phyloP scores from a whole-genome alignment of 345 rosid species.

The Gossypium arboreum region DNA sequence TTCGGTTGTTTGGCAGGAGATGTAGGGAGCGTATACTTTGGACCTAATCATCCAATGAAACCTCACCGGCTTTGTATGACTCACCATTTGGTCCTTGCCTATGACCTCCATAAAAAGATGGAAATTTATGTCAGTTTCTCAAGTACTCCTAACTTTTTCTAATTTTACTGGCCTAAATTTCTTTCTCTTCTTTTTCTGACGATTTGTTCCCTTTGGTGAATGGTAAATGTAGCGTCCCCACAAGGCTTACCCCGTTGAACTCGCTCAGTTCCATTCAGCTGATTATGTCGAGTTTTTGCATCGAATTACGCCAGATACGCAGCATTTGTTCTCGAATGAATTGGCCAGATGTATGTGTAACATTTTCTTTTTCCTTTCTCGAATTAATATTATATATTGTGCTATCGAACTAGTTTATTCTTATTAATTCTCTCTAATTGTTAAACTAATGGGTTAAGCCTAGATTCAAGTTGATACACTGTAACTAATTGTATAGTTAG shows the following conservation, averaged over 20 bases:
- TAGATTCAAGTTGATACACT: neutral
- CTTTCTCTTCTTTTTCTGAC: neutral
- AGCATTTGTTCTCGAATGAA: slow-evolving; percentile 54
- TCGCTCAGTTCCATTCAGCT: slow-evolving; percentile 93
- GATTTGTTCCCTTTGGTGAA: neutral
- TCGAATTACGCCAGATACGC: slow-evolving; percentile 74
- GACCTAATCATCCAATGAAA: slow-evolving; percentile 97
- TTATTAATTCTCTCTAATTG: neutral
- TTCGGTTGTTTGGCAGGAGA: slow-evolving; percentile 54
- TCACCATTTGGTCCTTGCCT: slow-evolving; percentile 92
- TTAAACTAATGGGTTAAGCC: neutral
- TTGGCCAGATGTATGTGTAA: slow-evolving; percentile 56
- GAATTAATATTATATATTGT: neutral
- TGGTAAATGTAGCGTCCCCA: slow-evolving; percentile 75
- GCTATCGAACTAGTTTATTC: neutral
- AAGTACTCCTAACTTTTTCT: slow-evolving; percentile 7
- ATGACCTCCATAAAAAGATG: slow-evolving; percentile 93
- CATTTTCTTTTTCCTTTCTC: neutral
- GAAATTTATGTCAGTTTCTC: slow-evolving; percentile 71
- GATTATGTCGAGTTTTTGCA: slow-evolving; percentile 92
- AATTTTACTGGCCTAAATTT: neutral
- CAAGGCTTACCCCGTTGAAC: slow-evolving; percentile 95
- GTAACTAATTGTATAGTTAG: neutral
- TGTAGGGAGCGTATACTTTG: slow-evolving; percentile 90
- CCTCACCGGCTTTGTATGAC: slow-evolving; percentile 98